Base-by-base conservation (phyloP, 1,284 basidiomycete genomes). In the Exobasidium rhododendri region DNA sequence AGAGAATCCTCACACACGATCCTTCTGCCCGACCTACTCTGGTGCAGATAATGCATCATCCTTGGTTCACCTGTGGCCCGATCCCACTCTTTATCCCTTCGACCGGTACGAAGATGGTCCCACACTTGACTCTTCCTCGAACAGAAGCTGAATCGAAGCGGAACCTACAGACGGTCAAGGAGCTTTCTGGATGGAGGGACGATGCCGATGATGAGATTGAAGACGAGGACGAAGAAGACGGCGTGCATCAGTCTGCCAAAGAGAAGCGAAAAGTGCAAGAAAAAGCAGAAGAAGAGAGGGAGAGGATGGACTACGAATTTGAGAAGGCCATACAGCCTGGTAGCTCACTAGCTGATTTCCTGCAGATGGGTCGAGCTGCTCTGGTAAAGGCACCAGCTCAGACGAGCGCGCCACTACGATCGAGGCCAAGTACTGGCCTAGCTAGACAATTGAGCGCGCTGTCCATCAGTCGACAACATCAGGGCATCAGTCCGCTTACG, bases 241-340 rank as follows among this genome's bases (percentile, higher is more conserved):
- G 61, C 2, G 56, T 1, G 63, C 64, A 35, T 40, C 67, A 2
- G 51, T 56, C 52, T 13, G 44, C 71, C 0, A 45, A 75, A 22
- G 63, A 59, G 53, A 75, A 65, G 62, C 58, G 66, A 49, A 65
- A 62, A 44, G 52, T 14, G 24, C 52, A 55, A 55, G 52, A 55
- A 55, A 55, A 31, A 32, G 52, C 52, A 30, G 52, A 55, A 55
- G 52, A 55, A 22, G 68, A 70, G 28, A 65, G 69, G 14, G 75
- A 77, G 57, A 62, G 63, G 2, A 69, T 73, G 4, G 79, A 79
- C 85, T 88, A 89, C 75, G 94, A 97, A 80, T 94, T 96, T 86
- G 88, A 92, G 82, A 88, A 89, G 71, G 96, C 93, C 1, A 90
- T 97, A 2, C 90, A 94, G 77, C 96, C 94, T 3, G 92, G 91